Evolutionary conservation across 2,329 filamentous ascomycete species (phyloP).

Genomic region (Ceratocystis alfenasii): DNA sequence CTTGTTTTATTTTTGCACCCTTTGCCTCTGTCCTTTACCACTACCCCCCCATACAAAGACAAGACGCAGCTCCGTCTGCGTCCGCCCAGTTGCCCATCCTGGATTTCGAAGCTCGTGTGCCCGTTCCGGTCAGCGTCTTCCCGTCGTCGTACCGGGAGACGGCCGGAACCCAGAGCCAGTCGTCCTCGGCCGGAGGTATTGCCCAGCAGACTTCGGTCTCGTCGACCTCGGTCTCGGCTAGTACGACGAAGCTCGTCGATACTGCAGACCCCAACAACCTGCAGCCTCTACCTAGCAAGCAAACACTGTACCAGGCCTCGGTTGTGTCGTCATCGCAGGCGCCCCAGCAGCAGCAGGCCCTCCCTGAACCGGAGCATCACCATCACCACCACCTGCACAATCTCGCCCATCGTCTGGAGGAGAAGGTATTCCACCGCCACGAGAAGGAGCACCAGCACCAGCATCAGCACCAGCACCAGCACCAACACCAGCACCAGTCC

Average conservation of each 20-base stretch:
- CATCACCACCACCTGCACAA: constrained; percentile 17
- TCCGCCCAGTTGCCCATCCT: constrained; percentile 68
- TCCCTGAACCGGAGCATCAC: constrained; percentile 14
- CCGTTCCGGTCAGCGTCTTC: constrained; percentile 99
- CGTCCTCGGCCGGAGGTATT: constrained; percentile 2
- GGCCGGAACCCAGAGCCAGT: constrained; percentile 21
- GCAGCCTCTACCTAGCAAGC: constrained; percentile 25
- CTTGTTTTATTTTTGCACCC: background rate
- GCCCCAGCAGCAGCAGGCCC: constrained; percentile 13
- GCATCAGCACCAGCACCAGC: background rate
- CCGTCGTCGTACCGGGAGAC: constrained; percentile 81
- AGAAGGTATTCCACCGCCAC: constrained; percentile 6
- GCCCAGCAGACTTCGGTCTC: constrained; percentile 26
- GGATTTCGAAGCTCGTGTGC: constrained; percentile 99
- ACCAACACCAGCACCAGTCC: background rate
- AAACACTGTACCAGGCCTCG: constrained; percentile 21
- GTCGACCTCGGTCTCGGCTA: constrained; percentile 29
- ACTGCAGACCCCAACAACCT: constrained; percentile 69
- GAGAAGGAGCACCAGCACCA: background rate
- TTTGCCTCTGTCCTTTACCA: background rate
- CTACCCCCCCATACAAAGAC: background rate
- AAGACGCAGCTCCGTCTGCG: constrained; percentile 8
- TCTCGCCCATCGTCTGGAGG: background rate
- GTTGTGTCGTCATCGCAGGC: constrained; percentile 13
- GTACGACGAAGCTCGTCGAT: constrained; percentile 28